Evolutionary conservation across 176 grass and related monocot genomes (phyloP).

Genomic region (Neostapfia colusana): DNA sequence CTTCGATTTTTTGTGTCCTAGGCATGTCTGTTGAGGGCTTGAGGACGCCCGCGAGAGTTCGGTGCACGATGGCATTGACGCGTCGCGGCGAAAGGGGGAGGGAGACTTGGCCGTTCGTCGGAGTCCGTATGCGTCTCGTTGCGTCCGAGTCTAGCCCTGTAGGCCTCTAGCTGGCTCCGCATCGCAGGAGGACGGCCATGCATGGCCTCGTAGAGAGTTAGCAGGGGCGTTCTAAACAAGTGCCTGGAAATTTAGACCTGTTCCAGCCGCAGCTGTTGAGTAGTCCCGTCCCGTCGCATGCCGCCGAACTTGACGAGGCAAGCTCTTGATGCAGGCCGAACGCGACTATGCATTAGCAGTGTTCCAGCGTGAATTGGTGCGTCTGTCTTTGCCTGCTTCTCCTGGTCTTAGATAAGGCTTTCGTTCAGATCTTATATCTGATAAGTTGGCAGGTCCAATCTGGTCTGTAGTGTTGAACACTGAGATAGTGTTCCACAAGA

Average conservation of each 20-base stretch:
- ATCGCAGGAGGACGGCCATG: background rate
- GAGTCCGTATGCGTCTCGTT: background rate
- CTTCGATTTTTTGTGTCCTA: constrained; percentile 6
- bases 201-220: background rate
- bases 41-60: background rate
- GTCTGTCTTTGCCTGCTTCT: background rate
- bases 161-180: background rate
- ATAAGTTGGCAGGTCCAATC: constrained; percentile 2
- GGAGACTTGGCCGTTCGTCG: background rate
- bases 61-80: constrained; percentile 11
- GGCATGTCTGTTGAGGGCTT: background rate
- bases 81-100: background rate
- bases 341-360: background rate
- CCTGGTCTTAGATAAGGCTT: background rate
- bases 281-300: background rate
- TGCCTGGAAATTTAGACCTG: background rate
- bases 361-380: background rate
- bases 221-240: background rate
- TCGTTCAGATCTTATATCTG: background rate
- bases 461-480: background rate
- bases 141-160: background rate
- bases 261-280: background rate
- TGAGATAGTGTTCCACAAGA: background rate
- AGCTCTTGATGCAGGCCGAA: background rate
- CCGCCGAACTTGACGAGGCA: background rate